Evolutionary conservation across 148 eudicot species (phyloP).

Genomic region (Agrostemma githago): DNA sequence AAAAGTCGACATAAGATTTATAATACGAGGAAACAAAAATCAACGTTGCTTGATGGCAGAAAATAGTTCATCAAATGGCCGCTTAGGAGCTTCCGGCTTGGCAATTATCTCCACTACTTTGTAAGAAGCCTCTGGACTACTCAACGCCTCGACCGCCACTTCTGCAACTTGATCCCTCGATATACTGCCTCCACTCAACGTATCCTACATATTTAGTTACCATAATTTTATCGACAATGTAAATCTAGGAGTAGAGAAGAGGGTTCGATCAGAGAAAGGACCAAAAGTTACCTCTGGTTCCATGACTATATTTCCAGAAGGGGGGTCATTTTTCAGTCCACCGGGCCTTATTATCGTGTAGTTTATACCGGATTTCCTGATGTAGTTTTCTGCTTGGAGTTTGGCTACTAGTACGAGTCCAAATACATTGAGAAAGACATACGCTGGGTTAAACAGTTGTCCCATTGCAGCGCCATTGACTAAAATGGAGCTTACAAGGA

Average conservation of each 20-base stretch:
- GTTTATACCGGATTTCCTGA: conserved; percentile 79
- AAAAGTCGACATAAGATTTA: not conserved
- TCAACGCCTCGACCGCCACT: conserved; percentile 85
- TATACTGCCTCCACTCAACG: conserved; percentile 66
- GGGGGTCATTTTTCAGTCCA: conserved; percentile 87
- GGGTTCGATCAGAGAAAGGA: not conserved
- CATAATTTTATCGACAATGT: not conserved
- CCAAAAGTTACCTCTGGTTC: conserved; percentile 66
- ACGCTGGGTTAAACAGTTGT: conserved; percentile 82
- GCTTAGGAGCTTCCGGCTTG: conserved; percentile 71
- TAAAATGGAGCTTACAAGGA: conserved; percentile 77
- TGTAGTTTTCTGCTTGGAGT: conserved; percentile 86
- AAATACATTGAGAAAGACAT: conserved; percentile 76
- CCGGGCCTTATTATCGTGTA: conserved; percentile 93
- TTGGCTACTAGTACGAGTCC: conserved; percentile 81
- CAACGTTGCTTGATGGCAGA: conserved; percentile 54
- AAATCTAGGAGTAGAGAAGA: not conserved
- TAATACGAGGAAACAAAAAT: conserved; percentile 9
- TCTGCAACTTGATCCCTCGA: conserved; percentile 96
- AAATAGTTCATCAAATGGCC: conserved; percentile 60
- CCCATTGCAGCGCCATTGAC: conserved; percentile 99
- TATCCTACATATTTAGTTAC: conserved; percentile 43
- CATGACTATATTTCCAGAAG: conserved; percentile 82
- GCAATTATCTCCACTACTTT: conserved; percentile 96
- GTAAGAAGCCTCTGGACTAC: conserved; percentile 60